A percentile compares a stretch with the other conserved stretches of the same genome.
Conservation (phyloP, 768 basidiomycete species). For the Fomitopsis pulvina region DNA sequence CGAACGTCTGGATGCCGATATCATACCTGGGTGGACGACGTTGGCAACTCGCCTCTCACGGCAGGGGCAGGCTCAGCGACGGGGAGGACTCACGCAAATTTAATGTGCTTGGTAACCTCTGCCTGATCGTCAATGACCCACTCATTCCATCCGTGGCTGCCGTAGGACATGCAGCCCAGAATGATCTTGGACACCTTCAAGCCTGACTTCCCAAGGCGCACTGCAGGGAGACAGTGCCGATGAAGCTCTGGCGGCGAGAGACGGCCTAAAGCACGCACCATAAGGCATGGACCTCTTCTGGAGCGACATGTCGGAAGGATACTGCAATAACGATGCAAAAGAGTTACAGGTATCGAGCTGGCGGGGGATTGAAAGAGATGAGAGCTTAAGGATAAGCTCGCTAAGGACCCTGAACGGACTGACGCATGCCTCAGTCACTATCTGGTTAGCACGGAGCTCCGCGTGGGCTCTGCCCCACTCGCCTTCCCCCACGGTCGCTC, state of each 20-base stretch:
- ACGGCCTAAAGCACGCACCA: not conserved
- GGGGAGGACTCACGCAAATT: constrained; percentile 26
- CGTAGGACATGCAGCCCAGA: constrained; percentile 30
- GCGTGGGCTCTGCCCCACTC: no score
- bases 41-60: not conserved
- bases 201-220: constrained; percentile 32
- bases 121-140: constrained; percentile 32
- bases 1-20: constrained; percentile 32
- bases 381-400: not conserved
- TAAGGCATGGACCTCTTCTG: constrained; percentile 7
- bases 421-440: no score
- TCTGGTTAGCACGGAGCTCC: no score
- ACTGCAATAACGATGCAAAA: not conserved
- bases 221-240: not conserved
- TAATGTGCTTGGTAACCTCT: constrained; percentile 31
- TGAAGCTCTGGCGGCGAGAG: no score
- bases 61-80: not conserved
- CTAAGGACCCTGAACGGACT: no score
- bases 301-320: not conserved
- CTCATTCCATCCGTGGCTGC: constrained; percentile 21
- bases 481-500: no score
- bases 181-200: constrained; percentile 33
- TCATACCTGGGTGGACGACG: constrained; percentile 24
- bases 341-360: not conserved
- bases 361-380: not conserved